phyloP scores from a whole-genome alignment of 768 basidiomycete genomes.

The Tricholoma flavovirens region DNA sequence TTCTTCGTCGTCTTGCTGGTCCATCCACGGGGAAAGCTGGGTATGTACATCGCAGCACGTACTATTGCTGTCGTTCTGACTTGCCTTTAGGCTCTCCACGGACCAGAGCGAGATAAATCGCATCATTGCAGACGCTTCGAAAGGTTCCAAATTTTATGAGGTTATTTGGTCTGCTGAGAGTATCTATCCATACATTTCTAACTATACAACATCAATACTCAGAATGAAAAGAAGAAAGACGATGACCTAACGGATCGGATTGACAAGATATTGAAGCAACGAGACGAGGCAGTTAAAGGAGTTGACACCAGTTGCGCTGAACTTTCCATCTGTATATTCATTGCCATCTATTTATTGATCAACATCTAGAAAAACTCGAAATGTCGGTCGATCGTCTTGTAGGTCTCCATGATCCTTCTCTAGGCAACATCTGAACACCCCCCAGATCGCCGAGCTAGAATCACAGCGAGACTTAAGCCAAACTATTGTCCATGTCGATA shows the following conservation, averaged over 20 bases:
- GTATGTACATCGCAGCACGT: conserved; percentile 32
- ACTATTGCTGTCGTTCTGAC: neutral
- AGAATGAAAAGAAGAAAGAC: conserved; percentile 91
- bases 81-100: conserved; percentile 48
- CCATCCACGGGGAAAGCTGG: conserved; percentile 89
- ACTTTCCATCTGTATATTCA: conserved; percentile 6
- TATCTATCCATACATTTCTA: neutral
- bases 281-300: conserved; percentile 51
- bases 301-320: conserved; percentile 47
- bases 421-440: conserved; percentile 1
- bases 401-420: conserved; percentile 17
- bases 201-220: neutral
- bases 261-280: conserved; percentile 55
- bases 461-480: conserved; percentile 72
- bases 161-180: conserved; percentile 30
- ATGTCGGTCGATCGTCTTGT: conserved; percentile 65
- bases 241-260: conserved; percentile 79
- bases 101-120: conserved; percentile 84
- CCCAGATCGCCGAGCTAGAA: conserved; percentile 67
- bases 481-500: conserved; percentile 89
- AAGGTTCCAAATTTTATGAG: conserved; percentile 91
- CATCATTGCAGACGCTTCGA: conserved; percentile 85
- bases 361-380: conserved; percentile 52
- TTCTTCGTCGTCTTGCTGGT: conserved; percentile 77
- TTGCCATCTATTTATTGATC: conserved; percentile 6